Conservation (phyloP, 768 basidiomycete genomes). For the Hericium rajendrae region DNA sequence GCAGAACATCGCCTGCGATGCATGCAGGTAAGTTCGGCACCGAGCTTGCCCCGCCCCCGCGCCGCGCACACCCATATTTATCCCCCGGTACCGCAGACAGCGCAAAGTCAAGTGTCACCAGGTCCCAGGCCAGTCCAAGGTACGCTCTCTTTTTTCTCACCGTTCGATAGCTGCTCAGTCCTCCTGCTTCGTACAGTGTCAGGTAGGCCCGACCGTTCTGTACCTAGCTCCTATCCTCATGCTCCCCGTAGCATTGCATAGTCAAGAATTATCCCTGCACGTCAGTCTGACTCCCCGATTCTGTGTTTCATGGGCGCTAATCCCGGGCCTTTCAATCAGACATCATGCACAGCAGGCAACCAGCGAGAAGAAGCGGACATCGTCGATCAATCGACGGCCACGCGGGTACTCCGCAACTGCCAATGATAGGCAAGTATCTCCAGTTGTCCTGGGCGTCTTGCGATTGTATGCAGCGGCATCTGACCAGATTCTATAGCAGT, state of each 20-base stretch:
- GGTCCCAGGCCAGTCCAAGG: slow-evolving; percentile 48
- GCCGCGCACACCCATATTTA: slow-evolving; percentile 2
- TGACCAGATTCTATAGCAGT: background rate
- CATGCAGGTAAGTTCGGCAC: slow-evolving; percentile 54
- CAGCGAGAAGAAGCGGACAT: slow-evolving; percentile 69
- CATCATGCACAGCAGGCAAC: slow-evolving; percentile 80
- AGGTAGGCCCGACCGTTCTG: slow-evolving; percentile 6
- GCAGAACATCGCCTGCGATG: slow-evolving; percentile 91
- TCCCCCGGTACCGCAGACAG: slow-evolving; percentile 35
- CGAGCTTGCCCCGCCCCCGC: slow-evolving; percentile 9
- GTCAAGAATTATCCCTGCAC: slow-evolving; percentile 90
- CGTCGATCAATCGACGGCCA: slow-evolving; percentile 49
- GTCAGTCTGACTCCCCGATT: slow-evolving; percentile 35
- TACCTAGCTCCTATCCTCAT: background rate
- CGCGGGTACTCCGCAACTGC: slow-evolving; percentile 21
- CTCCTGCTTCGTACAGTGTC: slow-evolving; percentile 10
- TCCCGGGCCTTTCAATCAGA: slow-evolving; percentile 26
- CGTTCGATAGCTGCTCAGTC: background rate
- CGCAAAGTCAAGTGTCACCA: slow-evolving; percentile 88
- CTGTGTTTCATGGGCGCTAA: slow-evolving; percentile 15
- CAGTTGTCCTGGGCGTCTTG: too few species aligned
- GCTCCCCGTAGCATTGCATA: slow-evolving; percentile 54
- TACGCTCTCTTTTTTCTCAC: slow-evolving; percentile 1
- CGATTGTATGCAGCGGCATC: too few species aligned
- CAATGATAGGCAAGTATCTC: too few species aligned